Evolutionary conservation across 805 yeast genomes (phyloP), one percentile per base, ranked within the genome.

Genomic region (Candida methanosorbosa): DNA sequence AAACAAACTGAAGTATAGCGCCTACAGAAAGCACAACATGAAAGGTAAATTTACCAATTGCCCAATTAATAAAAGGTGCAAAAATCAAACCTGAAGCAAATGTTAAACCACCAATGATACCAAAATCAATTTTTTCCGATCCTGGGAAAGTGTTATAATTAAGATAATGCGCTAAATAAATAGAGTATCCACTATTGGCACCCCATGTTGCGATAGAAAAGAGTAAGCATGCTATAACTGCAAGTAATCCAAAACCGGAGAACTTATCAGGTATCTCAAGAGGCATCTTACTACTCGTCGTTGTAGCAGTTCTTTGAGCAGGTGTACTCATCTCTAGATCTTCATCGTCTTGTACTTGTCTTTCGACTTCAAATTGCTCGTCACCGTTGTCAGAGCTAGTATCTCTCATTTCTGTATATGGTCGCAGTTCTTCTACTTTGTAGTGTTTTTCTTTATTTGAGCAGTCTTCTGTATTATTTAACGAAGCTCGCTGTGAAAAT

Each of bases 201-300:
- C 92, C 92, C 88, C 90, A 81, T 0, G 84, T 71, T 26, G 70
- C 63, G 42, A 75, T 69, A 51, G 75, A 73, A 27, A 75, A 57
- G 4, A 74, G 34, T 20, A 65, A 57, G 4, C 72, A 66, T 12
- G 76, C 72, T 13, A 70, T 39, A 12, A 72, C 68, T 15, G 49
- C 33, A 2, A 46, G 20, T 16, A 78, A 63, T 0, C 79, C 74
- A 81, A 85, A 77, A 2, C 82, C 85, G 37, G 72, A 68, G 2
- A 86, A 86, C 29, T 76, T 79, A 51, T 81, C 88, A 1, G 79
- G 78, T 0, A 59, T 30, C 11, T 21, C 33, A 12, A 29, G n/a
- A n/a, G n/a, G n/a, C n/a, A n/a, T n/a, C n/a, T n/a, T n/a, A n/a
- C n/a, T n/a, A n/a, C n/a, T n/a, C n/a, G n/a, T n/a, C n/a, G n/a